These are phyloP conservation scores for Cadophora sp. DNA, from an alignment of 2,329 filamentous ascomycete species.

Conservation along the genomic window DNA sequence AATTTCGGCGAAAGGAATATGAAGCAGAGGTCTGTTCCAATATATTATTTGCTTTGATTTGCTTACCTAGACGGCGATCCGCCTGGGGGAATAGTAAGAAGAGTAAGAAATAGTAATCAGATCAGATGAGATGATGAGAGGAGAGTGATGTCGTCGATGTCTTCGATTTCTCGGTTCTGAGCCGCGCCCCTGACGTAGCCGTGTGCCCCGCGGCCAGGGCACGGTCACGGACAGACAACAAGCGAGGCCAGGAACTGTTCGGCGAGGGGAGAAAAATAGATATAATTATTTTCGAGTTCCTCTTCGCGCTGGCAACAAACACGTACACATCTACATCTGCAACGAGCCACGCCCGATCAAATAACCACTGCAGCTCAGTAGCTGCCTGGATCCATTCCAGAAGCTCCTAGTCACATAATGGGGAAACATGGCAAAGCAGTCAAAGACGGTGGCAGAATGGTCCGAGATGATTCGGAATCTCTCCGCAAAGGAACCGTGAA, in stretches of 20 bases:
- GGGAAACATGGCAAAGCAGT: conserved; percentile 13
- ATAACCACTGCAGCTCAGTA: background rate
- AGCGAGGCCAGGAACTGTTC: too few relatives aligned
- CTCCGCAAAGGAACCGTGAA: background rate
- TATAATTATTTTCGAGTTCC: too few relatives aligned
- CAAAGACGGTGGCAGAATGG: conserved; percentile 14
- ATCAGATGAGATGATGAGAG: background rate
- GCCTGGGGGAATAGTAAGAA: too few relatives aligned
- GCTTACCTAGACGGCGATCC: background rate
- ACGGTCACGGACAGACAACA: too few relatives aligned
- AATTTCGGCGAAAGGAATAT: background rate
- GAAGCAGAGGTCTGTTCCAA: background rate
- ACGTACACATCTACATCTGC: too few relatives aligned
- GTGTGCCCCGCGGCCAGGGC: too few relatives aligned
- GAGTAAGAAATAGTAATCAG: background rate
- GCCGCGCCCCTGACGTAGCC: background rate
- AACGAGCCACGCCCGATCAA: background rate
- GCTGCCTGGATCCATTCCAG: too few relatives aligned
- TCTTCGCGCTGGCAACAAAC: too few relatives aligned
- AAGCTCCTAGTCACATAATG: background rate
- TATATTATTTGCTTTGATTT: background rate
- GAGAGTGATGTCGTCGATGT: conserved; percentile 8
- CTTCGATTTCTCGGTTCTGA: background rate
- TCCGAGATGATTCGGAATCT: conserved; percentile 16
- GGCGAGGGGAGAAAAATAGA: too few relatives aligned